A percentile compares a stretch with the other conserved stretches of the same genome.
These are phyloP conservation scores for Colletotrichum chlorophyti DNA, from an alignment of 2,329 filamentous ascomycete species.

Conservation along the genomic window DNA sequence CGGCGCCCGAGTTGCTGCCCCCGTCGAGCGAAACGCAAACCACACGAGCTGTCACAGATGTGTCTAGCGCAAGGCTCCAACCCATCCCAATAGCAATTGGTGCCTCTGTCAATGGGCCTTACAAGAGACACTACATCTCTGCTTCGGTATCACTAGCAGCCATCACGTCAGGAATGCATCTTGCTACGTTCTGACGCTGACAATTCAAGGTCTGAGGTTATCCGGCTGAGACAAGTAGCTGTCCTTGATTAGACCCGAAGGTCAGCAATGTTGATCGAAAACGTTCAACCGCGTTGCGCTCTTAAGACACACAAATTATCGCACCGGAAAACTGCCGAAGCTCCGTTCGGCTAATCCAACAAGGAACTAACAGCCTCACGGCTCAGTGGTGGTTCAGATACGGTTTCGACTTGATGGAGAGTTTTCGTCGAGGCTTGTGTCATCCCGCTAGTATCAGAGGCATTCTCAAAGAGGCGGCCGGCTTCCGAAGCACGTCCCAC, in stretches of 20 bases:
- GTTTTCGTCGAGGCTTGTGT: neutral
- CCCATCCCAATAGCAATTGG: neutral
- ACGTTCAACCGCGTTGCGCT: neutral
- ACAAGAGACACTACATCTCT: neutral
- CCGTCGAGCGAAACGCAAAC: neutral
- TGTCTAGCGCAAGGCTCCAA: neutral
- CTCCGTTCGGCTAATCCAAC: neutral
- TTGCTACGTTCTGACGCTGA: neutral
- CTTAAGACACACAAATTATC: neutral
- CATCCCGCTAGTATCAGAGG: neutral
- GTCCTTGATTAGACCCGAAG: neutral
- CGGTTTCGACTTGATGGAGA: neutral
- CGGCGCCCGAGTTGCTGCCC: neutral
- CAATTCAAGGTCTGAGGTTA: neutral
- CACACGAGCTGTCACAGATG: neutral
- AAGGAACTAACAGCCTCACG: neutral
- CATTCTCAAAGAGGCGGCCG: neutral
- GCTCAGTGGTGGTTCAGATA: slow-evolving; percentile 2
- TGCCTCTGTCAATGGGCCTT: neutral
- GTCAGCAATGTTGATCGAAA: neutral
- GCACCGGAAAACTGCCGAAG: neutral
- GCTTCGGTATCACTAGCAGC: neutral
- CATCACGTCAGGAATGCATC: slow-evolving; percentile 8
- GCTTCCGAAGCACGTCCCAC: too few species aligned
- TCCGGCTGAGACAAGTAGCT: neutral